Evolutionary conservation across 495 filamentous ascomycete species (phyloP), one percentile per base, ranked within the genome.

Genomic region (Aspergillus olivimuriae): DNA sequence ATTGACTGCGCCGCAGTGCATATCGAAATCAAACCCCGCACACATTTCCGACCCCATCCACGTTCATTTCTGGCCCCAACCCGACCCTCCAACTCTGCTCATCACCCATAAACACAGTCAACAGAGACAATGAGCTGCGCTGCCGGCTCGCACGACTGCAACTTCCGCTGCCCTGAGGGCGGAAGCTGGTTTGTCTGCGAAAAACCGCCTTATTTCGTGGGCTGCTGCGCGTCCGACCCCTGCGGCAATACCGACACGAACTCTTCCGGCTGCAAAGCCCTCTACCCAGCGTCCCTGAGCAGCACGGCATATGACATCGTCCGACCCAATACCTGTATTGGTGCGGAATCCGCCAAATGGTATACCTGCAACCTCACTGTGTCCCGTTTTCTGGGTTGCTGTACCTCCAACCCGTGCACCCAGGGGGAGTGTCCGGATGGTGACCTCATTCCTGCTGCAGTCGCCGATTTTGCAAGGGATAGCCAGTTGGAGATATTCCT

Each of bases 381-480:
- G 4, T 51, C 58, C 33, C 42, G 48, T 1, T 62, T 62, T 28
- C 1, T 62, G 20, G 58, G 58, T 26, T 62, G 58, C 53, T 62
- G 58, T 41, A 34, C 28, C 22, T 40, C 11, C 10, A 42, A 52
- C 37, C 21, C 50, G 12, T 57, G 53, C 39, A 17, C 20, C 17
- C 6, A 32, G 15, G 24, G 24, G 5, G 51, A 51, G 12, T 62
- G 58, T 47, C 48, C 56, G 0, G 18, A 34, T 0, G 59, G 47
- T 12, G 40, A 57, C 32, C 16, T 60, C 14, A 34, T 52, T n/a
- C 26, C 48, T 2, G 55, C 55, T 12, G 55, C 55, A 26, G 24
- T 5, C 5, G 53, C 50, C 48, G 52, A 40, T 30, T 22, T 19
- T 4, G 31, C 41, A 6, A 4, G 19, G 0, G 22, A 4, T 17